Percentiles rank a stretch among this genome's conserved stretches.
These are phyloP conservation scores for Naganishia antarctica DNA, from an alignment of 768 basidiomycete genomes.

Conservation along the genomic window DNA sequence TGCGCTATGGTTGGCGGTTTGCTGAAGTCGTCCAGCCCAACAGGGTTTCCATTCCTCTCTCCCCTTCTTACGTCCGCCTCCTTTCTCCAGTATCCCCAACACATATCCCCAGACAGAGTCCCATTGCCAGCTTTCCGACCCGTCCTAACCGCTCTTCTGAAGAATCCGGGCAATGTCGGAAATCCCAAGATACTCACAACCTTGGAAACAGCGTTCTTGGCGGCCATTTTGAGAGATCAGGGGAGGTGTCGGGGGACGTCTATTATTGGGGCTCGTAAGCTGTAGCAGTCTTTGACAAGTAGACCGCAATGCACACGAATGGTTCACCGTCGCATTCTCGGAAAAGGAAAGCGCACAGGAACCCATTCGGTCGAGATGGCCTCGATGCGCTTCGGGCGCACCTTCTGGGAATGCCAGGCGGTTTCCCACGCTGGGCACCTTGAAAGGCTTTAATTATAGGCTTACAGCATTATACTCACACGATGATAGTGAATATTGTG, in stretches of 20 bases:
- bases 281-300: background rate
- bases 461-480: no score
- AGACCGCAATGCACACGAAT: no score
- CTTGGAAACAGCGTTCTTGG: slow-evolving; percentile 41
- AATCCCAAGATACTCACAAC: slow-evolving; percentile 41
- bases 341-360: background rate
- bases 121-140: background rate
- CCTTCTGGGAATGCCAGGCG: background rate
- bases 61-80: background rate
- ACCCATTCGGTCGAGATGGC: background rate
- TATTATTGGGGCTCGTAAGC: no score
- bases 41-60: no score
- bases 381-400: background rate
- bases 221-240: slow-evolving; percentile 39
- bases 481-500: no score
- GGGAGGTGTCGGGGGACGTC: no score
- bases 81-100: background rate
- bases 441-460: no score
- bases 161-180: background rate
- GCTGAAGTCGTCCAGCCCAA: no score
- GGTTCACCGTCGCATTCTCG: background rate
- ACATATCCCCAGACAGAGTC: background rate
- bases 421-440: slow-evolving; percentile 2
- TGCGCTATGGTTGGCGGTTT: no score
- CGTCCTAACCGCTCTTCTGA: background rate